A percentile compares a stretch with the other conserved stretches of the same genome.
phyloP scores from a whole-genome alignment of 2,329 filamentous ascomycete species.

The Cyclaneusma minus region DNA sequence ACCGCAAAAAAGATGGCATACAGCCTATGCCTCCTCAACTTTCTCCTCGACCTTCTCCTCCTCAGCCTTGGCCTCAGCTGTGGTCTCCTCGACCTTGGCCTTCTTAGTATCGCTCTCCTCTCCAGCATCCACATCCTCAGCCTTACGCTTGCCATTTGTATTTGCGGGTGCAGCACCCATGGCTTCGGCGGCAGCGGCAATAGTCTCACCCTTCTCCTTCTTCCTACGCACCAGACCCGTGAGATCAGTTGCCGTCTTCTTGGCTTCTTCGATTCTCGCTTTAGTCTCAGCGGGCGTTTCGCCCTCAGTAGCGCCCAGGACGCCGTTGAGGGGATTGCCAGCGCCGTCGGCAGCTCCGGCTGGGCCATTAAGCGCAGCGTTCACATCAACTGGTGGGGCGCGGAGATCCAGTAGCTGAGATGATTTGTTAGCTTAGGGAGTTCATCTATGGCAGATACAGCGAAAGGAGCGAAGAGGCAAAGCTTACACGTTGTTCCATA shows the following conservation, averaged over 20 bases:
- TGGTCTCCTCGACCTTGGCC: conserved; percentile 12
- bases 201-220: conserved; percentile 27
- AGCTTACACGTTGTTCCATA: conserved; percentile 59
- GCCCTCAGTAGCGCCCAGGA: conserved; percentile 20
- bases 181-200: conserved; percentile 14
- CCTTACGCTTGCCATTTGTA: conserved; percentile 38
- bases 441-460: conserved; percentile 1
- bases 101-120: conserved; percentile 17
- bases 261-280: conserved; percentile 55
- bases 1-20: too few species aligned
- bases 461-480: conserved; percentile 6
- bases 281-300: conserved; percentile 44
- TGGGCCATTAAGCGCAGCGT: conserved; percentile 35
- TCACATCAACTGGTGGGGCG: conserved; percentile 42
- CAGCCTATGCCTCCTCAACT: conserved; percentile 5
- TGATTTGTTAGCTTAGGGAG: conserved; percentile 8
- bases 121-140: conserved; percentile 23
- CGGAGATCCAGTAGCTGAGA: conserved; percentile 52
- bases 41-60: conserved; percentile 7
- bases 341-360: conserved; percentile 23
- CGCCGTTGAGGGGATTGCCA: not conserved
- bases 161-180: conserved; percentile 16
- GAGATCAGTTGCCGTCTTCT: conserved; percentile 59
- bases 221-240: conserved; percentile 57
- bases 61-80: conserved; percentile 4